Evolutionary conservation across 2,329 filamentous ascomycete genomes (phyloP), one percentile per base, ranked within the genome.

Genomic region (Beauveria sp.): DNA sequence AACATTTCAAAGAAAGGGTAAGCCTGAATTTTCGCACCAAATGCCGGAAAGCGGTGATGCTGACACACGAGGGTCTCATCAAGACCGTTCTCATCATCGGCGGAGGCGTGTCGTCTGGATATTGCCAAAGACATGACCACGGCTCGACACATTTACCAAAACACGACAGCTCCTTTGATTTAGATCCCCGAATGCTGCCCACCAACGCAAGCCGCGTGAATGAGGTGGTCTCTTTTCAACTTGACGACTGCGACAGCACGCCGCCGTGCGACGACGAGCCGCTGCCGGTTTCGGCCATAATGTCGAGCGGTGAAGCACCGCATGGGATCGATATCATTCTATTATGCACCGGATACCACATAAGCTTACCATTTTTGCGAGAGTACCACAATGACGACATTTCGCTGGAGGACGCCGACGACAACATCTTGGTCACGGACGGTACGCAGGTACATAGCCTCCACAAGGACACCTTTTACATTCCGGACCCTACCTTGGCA

Each of bases 381-480:
- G 70, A 81, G 10, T 75, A 81, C 20, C 80, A 77, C 63, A 72
- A 71, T 1, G 74, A 76, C 16, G 73, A 72, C 0, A 49, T 73
- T 0, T 56, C 72, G 0, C 72, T 77, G 0, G 70, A 79, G 1
- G 67, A 82, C 1, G 85, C 85, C 0, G 75, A 79, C 43, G 78
- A 83, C 0, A 74, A 70, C 0, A 71, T 84, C 0, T 73, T 91
- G 0, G 81, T 90, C 5, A 89, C 83, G 0, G 84, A 89, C 50
- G 87, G 87, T 2, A 79, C 78, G 14, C 82, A 85, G 69, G 75
- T 79, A 4, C 87, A 90, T 67, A 89, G 90, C 65, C 74, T 90
- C 1, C 84, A 89, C 74, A 84, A 84, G 62, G 87, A 90, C 68
- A 85, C 90, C 16, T 90, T 88, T 68, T 90, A 89, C 71, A 88